phyloP scores from a whole-genome alignment of 208 protist species.

The Trypanosoma theileri region DNA sequence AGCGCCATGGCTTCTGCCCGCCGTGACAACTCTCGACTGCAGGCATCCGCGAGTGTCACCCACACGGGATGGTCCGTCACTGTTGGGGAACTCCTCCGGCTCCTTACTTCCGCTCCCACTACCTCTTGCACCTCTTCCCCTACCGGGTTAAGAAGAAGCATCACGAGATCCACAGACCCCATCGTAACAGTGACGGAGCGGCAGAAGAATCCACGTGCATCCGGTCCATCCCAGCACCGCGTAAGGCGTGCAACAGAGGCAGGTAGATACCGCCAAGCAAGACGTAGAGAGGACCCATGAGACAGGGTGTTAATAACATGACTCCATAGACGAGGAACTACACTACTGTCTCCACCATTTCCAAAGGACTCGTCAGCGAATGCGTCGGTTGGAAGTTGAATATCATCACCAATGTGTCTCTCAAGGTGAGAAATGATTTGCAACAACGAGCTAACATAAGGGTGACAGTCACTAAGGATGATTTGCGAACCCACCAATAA shows the following conservation, averaged over 20 bases:
- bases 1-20: no score
- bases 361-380: constrained; percentile 18
- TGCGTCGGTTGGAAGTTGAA: constrained; percentile 10
- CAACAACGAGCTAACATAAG: constrained; percentile 15
- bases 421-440: background rate
- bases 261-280: constrained; percentile 21
- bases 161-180: constrained; percentile 9
- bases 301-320: constrained; percentile 1
- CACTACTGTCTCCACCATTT: background rate
- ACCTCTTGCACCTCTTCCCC: background rate
- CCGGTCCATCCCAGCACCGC: background rate
- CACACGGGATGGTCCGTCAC: background rate
- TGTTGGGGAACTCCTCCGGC: background rate
- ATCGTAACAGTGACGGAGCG: constrained; percentile 8
- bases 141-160: background rate
- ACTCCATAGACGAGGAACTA: constrained; percentile 1
- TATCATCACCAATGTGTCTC: background rate
- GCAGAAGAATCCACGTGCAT: constrained; percentile 7
- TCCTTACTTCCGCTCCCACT: background rate
- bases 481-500: constrained; percentile 13
- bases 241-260: constrained; percentile 11
- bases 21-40: no score
- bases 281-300: constrained; percentile 3
- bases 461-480: constrained; percentile 19
- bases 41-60: background rate